Evolutionary conservation across 2,329 filamentous ascomycete genomes (phyloP).

Genomic region (Parasarocladium wereldwijsianum): DNA sequence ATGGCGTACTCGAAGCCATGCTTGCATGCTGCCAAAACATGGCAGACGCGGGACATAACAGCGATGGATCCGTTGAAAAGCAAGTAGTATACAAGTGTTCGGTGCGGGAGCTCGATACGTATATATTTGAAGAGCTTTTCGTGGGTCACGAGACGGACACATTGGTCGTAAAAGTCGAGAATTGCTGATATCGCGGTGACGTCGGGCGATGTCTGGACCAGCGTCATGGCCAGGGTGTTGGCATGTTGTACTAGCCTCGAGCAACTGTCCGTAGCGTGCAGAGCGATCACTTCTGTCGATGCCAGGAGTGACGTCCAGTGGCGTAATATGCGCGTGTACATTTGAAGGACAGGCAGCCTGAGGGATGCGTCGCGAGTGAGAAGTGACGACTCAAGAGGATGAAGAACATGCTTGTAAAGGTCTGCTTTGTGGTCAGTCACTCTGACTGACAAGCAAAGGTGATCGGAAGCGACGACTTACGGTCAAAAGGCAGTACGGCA

Average conservation of each 20-base stretch:
- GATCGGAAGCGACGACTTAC: constrained; percentile 19
- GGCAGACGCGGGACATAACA: constrained; percentile 53
- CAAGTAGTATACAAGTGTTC: constrained; percentile 54
- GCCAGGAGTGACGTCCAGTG: constrained; percentile 38
- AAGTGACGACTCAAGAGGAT: constrained; percentile 34
- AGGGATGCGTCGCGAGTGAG: constrained; percentile 9
- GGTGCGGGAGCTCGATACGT: constrained; percentile 53
- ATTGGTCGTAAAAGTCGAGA: constrained; percentile 55
- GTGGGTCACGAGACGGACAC: constrained; percentile 40
- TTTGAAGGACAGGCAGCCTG: constrained; percentile 32
- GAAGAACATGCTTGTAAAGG: constrained; percentile 31
- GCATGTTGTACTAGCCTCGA: constrained; percentile 30
- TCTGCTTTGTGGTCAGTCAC: constrained; percentile 24
- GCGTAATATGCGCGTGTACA: constrained; percentile 53
- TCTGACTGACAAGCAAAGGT: neutral
- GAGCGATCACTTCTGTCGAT: constrained; percentile 20
- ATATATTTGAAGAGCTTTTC: constrained; percentile 34
- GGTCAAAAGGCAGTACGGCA: constrained; percentile 39
- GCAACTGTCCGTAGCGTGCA: constrained; percentile 22
- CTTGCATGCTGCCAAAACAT: constrained; percentile 59
- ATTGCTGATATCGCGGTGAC: constrained; percentile 37
- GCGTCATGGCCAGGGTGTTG: constrained; percentile 41
- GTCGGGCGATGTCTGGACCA: constrained; percentile 37
- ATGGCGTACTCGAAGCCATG: constrained; percentile 54
- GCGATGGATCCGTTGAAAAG: constrained; percentile 50